Evolutionary conservation across 176 grass and related monocot species (phyloP).

Genomic region (Paspalum notatum): DNA sequence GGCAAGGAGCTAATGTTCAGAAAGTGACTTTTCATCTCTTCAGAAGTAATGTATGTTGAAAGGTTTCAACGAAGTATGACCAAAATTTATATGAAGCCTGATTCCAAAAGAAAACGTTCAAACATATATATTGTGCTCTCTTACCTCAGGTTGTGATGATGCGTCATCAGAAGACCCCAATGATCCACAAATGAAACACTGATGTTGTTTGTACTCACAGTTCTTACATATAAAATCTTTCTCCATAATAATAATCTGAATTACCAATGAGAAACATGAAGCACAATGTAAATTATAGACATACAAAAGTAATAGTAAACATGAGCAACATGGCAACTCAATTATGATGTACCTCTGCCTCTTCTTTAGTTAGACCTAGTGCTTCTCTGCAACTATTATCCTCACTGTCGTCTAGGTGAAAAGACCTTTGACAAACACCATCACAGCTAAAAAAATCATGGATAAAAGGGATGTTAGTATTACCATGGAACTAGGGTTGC

Average conservation of each 20-base stretch:
- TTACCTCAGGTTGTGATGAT: conserved; percentile 35
- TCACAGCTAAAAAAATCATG: conserved; percentile 53
- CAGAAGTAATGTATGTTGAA: conserved; percentile 1
- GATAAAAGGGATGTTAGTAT: conserved; percentile 14
- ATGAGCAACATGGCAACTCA: background rate
- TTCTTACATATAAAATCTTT: conserved; percentile 52
- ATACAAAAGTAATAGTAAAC: conserved; percentile 31
- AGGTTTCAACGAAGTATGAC: conserved; percentile 10
- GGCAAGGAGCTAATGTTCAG: conserved; percentile 6
- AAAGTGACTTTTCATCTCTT: conserved; percentile 1
- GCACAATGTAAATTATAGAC: background rate
- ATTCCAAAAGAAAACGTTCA: background rate
- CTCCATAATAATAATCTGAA: conserved; percentile 28
- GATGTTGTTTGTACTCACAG: conserved; percentile 57
- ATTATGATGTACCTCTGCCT: conserved; percentile 42
- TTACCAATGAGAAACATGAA: conserved; percentile 32
- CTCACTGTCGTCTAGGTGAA: conserved; percentile 46
- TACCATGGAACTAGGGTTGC: background rate
- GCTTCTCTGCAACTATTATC: conserved; percentile 29
- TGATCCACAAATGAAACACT: conserved; percentile 65
- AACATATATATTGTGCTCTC: background rate
- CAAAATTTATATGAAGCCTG: background rate
- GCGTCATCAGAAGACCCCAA: conserved; percentile 53
- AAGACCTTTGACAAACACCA: conserved; percentile 55
- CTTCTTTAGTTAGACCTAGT: conserved; percentile 48